Percentiles rank a stretch among this genome's conserved stretches.
Evolutionary conservation across 2,329 filamentous ascomycete genomes (phyloP).

Genomic region (Colletotrichum sp.): DNA sequence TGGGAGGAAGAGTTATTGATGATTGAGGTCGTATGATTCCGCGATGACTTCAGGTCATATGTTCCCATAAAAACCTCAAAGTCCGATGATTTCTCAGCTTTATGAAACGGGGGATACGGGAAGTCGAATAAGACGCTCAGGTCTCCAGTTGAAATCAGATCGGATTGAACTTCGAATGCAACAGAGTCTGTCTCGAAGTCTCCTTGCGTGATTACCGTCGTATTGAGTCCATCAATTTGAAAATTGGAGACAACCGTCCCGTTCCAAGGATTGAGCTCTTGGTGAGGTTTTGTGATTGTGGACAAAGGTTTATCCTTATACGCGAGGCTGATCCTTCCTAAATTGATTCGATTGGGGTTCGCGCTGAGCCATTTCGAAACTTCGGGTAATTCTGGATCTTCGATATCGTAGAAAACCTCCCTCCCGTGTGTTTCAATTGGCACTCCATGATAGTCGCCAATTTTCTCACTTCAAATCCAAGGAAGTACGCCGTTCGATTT

Average conservation of each 20-base stretch:
- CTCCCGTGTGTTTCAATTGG: conserved; percentile 34
- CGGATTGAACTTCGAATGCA: conserved; percentile 38
- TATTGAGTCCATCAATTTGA: conserved; percentile 27
- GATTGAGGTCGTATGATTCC: conserved; percentile 38
- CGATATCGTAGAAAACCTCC: conserved; percentile 39
- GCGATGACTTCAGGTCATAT: conserved; percentile 26
- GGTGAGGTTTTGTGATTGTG: conserved; percentile 32
- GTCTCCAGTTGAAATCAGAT: conserved; percentile 33
- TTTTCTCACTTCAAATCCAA: not conserved
- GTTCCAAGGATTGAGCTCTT: conserved; percentile 40
- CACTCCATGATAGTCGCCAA: conserved; percentile 24
- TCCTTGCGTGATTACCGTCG: conserved; percentile 38
- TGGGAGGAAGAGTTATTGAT: not conserved
- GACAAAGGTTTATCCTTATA: conserved; percentile 34
- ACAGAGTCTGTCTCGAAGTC: conserved; percentile 44
- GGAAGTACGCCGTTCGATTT: not conserved
- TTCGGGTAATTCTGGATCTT: conserved; percentile 34
- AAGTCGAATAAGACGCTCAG: conserved; percentile 44
- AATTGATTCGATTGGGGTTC: conserved; percentile 47
- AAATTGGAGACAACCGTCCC: conserved; percentile 42
- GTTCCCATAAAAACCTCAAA: conserved; percentile 39
- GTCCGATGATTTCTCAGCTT: conserved; percentile 44
- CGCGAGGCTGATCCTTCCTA: conserved; percentile 43
- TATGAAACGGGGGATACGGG: conserved; percentile 42
- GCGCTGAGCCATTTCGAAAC: conserved; percentile 53